These are phyloP conservation scores for Zygnema cylindricum DNA, from an alignment of 139 green algal genomes.

Conservation along the genomic window DNA sequence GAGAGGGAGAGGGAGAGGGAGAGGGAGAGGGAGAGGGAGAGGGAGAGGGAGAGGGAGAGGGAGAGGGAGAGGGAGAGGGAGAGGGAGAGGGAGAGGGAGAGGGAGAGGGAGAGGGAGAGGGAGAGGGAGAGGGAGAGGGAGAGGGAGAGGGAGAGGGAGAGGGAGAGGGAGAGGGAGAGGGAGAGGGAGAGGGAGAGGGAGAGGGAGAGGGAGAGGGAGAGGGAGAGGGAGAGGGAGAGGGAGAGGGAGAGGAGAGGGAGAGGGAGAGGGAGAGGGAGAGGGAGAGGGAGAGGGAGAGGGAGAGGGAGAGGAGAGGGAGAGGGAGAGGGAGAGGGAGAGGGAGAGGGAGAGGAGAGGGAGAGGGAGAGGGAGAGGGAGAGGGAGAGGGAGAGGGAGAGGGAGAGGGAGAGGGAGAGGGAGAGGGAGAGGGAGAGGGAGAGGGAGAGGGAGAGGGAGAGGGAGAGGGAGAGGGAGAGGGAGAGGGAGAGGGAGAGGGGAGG, in stretches of 20 bases:
- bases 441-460: background rate
- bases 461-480: background rate
- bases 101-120: too few relatives aligned
- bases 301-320: background rate
- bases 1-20: constrained; percentile 3
- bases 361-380: background rate
- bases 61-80: too few relatives aligned
- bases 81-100: too few relatives aligned
- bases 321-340: background rate
- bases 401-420: background rate
- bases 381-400: background rate
- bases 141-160: too few relatives aligned
- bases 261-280: background rate
- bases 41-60: too few relatives aligned
- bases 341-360: background rate
- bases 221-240: background rate
- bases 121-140: too few relatives aligned
- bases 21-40: too few relatives aligned
- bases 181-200: background rate
- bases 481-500: background rate
- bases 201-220: background rate
- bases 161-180: too few relatives aligned
- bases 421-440: background rate
- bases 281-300: background rate
- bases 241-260: background rate